Percentiles rank a stretch among this genome's conserved stretches.
Conservation (phyloP, 208 protist genomes). For the Trypanosoma mega region DNA sequence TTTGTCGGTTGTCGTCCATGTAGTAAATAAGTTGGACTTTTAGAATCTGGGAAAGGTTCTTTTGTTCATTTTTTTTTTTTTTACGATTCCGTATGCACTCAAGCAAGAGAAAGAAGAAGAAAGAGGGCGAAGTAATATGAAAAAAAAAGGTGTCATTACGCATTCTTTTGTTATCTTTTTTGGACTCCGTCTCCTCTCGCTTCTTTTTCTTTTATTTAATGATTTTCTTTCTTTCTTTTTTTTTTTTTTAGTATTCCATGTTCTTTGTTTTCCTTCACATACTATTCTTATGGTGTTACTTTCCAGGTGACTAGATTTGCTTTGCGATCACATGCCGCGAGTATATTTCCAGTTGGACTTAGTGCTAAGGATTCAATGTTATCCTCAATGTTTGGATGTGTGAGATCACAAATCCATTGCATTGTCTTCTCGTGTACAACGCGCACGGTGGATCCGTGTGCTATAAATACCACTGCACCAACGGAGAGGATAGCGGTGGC, state of each 20-base stretch:
- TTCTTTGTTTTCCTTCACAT: not conserved
- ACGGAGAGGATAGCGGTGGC: slow-evolving; percentile 29
- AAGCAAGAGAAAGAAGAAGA: too few relatives aligned
- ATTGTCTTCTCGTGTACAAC: slow-evolving; percentile 20
- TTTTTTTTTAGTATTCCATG: not conserved
- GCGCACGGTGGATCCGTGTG: slow-evolving; percentile 9
- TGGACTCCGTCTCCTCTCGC: not conserved
- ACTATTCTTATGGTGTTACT: slow-evolving; percentile 2
- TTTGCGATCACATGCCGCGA: slow-evolving; percentile 26
- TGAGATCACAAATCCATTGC: slow-evolving; percentile 22
- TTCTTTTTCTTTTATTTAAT: not conserved
- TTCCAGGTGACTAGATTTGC: slow-evolving; percentile 30
- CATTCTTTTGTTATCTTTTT: not conserved
- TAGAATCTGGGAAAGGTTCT: too few relatives aligned
- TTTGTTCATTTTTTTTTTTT: too few relatives aligned
- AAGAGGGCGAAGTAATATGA: not conserved
- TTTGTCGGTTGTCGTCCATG: too few relatives aligned
- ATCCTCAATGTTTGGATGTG: slow-evolving; percentile 26
- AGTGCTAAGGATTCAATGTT: slow-evolving; percentile 29
- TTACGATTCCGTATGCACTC: too few relatives aligned
- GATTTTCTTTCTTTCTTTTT: not conserved
- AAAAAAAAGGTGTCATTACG: not conserved
- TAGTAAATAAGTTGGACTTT: too few relatives aligned
- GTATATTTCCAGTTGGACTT: slow-evolving; percentile 18
- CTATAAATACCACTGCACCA: slow-evolving; percentile 32